A percentile compares a stretch with the other conserved stretches of the same genome.
phyloP scores from a whole-genome alignment of 1,284 basidiomycete genomes.

The Anthracocystis setariae region DNA sequence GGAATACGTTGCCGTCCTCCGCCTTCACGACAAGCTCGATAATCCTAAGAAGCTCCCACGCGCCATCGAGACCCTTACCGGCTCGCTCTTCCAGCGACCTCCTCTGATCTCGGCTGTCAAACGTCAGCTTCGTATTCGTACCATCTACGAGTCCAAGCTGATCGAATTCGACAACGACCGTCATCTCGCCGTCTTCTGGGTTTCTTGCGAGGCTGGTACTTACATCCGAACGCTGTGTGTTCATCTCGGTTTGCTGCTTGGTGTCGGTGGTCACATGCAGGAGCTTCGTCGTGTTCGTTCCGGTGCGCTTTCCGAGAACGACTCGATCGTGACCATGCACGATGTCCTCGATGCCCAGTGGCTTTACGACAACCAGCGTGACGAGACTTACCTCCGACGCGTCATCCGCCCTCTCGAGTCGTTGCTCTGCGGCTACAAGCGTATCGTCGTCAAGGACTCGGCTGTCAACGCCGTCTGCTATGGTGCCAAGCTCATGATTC shows the following conservation, averaged over 20 bases:
- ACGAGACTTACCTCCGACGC: slow-evolving; percentile 95
- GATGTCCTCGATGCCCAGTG: slow-evolving; percentile 99
- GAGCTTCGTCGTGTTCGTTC: slow-evolving; percentile 93
- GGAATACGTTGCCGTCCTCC: slow-evolving; percentile 96
- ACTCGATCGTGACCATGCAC: slow-evolving; percentile 99
- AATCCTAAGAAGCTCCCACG: slow-evolving; percentile 87
- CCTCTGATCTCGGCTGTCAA: slow-evolving; percentile 99
- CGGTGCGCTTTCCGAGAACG: slow-evolving; percentile 95
- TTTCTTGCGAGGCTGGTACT: slow-evolving; percentile 97
- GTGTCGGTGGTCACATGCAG: slow-evolving; percentile 99
- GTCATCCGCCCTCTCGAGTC: slow-evolving; percentile 95
- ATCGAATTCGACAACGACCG: slow-evolving; percentile 98
- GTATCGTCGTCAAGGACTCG: slow-evolving; percentile 98
- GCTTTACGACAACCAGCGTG: slow-evolving; percentile 98
- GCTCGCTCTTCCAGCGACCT: slow-evolving; percentile 97
- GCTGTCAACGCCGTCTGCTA: slow-evolving; percentile 99
- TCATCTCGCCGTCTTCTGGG: slow-evolving; percentile 97
- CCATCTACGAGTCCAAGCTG: slow-evolving; percentile 95
- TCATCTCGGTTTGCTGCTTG: slow-evolving; percentile 91
- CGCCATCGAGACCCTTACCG: slow-evolving; percentile 94
- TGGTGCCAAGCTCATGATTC: slow-evolving; percentile 99
- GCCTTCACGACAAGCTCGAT: slow-evolving; percentile 84
- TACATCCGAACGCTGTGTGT: slow-evolving; percentile 99
- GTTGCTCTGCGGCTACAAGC: slow-evolving; percentile 93
- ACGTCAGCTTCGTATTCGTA: slow-evolving; percentile 95